Percentiles rank a stretch among this genome's conserved stretches.
Conservation (phyloP, 371 early-diverging fungal genomes). For the Dinochytrium kinnereticum region DNA sequence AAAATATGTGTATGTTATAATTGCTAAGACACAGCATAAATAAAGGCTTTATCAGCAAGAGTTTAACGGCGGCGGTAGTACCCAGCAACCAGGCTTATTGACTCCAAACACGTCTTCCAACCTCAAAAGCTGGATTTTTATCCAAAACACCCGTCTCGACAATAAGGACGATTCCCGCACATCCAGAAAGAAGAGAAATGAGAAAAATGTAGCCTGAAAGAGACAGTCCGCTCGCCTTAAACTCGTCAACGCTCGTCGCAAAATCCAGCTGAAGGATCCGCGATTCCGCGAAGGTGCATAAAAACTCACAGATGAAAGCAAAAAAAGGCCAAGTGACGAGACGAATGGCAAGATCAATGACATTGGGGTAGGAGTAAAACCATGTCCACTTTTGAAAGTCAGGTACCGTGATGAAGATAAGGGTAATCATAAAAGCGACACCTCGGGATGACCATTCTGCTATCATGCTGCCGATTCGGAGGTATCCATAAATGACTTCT, state of each 20-base stretch:
- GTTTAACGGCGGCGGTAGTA: too few species aligned
- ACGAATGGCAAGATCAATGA: background rate
- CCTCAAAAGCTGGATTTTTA: too few species aligned
- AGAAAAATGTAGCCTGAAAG: background rate
- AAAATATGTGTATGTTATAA: too few species aligned
- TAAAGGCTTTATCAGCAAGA: too few species aligned
- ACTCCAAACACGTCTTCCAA: background rate
- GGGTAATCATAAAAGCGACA: background rate
- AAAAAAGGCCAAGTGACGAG: background rate
- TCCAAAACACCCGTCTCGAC: background rate
- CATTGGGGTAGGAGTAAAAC: background rate
- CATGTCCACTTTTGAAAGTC: background rate
- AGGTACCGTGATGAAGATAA: background rate
- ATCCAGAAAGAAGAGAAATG: background rate
- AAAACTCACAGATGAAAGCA: background rate
- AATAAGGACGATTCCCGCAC: background rate
- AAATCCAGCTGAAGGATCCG: background rate
- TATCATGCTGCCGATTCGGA: background rate
- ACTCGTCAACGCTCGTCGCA: background rate
- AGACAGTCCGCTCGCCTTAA: background rate
- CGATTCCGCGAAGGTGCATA: background rate
- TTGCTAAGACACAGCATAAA: too few species aligned
- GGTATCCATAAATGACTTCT: background rate
- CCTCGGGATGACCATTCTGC: background rate
- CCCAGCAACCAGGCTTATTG: too few species aligned